Conservation (phyloP, 345 rosid species). For the Laguncularia racemosa region DNA sequence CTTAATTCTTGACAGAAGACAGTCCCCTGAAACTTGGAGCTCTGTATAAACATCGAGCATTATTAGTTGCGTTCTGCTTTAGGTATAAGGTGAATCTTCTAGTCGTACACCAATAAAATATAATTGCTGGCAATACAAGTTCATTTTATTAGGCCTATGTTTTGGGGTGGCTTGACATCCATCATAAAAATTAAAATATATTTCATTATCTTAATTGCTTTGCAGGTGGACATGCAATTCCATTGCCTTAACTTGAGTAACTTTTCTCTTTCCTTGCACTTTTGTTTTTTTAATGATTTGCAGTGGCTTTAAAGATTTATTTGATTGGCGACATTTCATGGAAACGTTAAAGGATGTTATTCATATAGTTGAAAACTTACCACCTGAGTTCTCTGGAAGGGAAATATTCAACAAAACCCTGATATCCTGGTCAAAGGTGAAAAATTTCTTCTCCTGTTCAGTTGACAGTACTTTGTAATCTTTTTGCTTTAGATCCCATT, state of each 20-base stretch:
- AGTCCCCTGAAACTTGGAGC: no score
- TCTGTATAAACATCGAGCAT: no score
- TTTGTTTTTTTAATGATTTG: slow-evolving; percentile 9
- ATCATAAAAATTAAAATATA: not conserved
- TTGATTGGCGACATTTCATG: slow-evolving; percentile 89
- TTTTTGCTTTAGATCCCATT: no score
- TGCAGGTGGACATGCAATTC: not conserved
- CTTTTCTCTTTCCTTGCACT: not conserved
- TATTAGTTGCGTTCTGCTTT: no score
- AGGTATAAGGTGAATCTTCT: no score
- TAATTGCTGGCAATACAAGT: no score
- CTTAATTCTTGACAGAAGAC: no score
- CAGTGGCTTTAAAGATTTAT: slow-evolving; percentile 91
- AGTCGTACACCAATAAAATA: no score
- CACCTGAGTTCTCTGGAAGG: slow-evolving; percentile 43
- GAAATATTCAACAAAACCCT: slow-evolving; percentile 78
- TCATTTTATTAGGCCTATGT: no score
- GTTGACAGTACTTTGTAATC: not conserved
- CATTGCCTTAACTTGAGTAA: not conserved
- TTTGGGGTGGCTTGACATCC: not conserved
- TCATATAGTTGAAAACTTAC: slow-evolving; percentile 76
- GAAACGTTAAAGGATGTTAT: slow-evolving; percentile 69
- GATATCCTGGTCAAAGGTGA: slow-evolving; percentile 95
- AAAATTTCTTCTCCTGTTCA: slow-evolving; percentile 1
- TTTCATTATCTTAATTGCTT: not conserved